These are phyloP conservation scores for Lyophyllum atratum DNA, from an alignment of 768 basidiomycete species.

Conservation along the genomic window DNA sequence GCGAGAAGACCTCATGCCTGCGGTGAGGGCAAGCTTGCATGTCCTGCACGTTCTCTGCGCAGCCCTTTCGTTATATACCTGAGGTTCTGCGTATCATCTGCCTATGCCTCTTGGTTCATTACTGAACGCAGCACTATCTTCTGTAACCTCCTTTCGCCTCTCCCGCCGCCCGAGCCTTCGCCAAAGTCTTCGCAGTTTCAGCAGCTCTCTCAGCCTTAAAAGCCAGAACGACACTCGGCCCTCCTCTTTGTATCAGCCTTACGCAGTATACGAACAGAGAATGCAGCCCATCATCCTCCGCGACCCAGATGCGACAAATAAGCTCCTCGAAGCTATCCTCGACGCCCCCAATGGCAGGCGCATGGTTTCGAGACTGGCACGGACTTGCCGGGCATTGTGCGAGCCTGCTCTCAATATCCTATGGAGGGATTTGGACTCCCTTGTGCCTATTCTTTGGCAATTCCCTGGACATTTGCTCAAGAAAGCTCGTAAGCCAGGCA, in stretches of 20 bases:
- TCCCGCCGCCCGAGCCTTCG: conserved; percentile 33
- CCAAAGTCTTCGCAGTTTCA: conserved; percentile 32
- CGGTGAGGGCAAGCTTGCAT: conserved; percentile 23
- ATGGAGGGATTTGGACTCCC: conserved; percentile 79
- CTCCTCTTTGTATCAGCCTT: conserved; percentile 38
- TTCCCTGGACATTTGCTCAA: conserved; percentile 71
- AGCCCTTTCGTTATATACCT: conserved; percentile 39
- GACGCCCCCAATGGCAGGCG: conserved; percentile 66
- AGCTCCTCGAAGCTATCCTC: conserved; percentile 47
- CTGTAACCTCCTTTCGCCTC: conserved; percentile 30
- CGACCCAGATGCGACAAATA: conserved; percentile 59
- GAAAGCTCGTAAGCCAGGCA: conserved; percentile 69
- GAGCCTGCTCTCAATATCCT: conserved; percentile 72
- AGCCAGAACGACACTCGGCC: conserved; percentile 20
- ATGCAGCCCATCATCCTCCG: conserved; percentile 58
- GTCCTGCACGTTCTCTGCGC: conserved; percentile 46
- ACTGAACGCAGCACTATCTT: conserved; percentile 35
- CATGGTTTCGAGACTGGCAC: conserved; percentile 66
- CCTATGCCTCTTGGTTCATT: conserved; percentile 39
- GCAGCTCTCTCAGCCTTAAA: conserved; percentile 23
- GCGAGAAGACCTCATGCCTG: conserved; percentile 18
- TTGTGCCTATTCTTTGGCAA: conserved; percentile 69
- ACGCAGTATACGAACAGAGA: conserved; percentile 48
- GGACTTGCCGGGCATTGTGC: conserved; percentile 74
- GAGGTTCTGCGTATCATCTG: conserved; percentile 24